A percentile compares a stretch with the other conserved stretches of the same genome.
phyloP scores from a whole-genome alignment of 441 rosid species.

The Adansonia madagascariensis region DNA sequence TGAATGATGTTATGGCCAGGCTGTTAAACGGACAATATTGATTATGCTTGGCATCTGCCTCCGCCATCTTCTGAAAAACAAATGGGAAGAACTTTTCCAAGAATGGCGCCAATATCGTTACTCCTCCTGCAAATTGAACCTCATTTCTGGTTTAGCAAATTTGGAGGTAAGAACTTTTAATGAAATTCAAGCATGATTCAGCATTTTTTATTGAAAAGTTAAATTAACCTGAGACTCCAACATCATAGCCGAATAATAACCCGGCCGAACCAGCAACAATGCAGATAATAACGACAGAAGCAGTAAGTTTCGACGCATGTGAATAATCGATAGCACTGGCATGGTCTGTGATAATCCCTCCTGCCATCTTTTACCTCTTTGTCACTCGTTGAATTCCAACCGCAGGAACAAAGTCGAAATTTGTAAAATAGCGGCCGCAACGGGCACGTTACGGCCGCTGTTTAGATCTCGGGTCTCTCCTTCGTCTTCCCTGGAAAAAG shows the following conservation, averaged over 20 bases:
- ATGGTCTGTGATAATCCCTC: neutral
- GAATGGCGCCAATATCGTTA: slow-evolving; percentile 17
- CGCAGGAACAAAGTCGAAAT: too few relatives aligned
- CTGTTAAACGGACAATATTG: slow-evolving; percentile 7
- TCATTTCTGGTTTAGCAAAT: too few relatives aligned
- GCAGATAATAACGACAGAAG: slow-evolving; percentile 22
- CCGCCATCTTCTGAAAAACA: neutral
- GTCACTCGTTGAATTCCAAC: neutral
- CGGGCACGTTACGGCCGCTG: too few relatives aligned
- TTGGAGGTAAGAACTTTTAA: neutral
- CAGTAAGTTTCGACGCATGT: slow-evolving; percentile 3
- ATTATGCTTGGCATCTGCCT: neutral
- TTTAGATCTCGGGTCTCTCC: too few relatives aligned
- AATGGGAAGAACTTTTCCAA: slow-evolving; percentile 28
- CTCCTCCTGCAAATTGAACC: slow-evolving; percentile 9
- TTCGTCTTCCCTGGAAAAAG: neutral
- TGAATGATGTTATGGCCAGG: neutral
- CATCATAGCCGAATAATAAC: slow-evolving; percentile 24
- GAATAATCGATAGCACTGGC: neutral
- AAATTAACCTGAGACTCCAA: slow-evolving; percentile 20
- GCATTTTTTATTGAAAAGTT: neutral
- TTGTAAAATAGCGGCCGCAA: too few relatives aligned
- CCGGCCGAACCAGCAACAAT: slow-evolving; percentile 29
- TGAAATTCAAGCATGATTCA: neutral
- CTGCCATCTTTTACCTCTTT: neutral